Evolutionary conservation across 805 yeast genomes (phyloP).

Genomic region (Candida parachauliodes): DNA sequence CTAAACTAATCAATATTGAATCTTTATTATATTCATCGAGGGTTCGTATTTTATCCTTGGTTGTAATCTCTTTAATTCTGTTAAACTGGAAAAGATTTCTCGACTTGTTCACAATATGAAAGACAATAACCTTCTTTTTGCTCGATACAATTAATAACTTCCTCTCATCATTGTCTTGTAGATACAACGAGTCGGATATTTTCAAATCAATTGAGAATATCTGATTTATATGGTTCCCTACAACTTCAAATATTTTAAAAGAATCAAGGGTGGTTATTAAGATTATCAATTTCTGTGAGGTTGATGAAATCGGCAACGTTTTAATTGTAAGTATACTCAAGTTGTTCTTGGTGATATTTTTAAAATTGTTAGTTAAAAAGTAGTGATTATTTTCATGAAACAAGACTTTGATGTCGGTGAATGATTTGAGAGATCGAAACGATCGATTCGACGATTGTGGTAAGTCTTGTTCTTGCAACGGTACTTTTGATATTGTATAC

Average conservation of each 20-base stretch:
- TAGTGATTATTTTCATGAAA: conserved; percentile 18
- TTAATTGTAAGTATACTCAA: conserved; percentile 11
- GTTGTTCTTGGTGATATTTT: conserved; percentile 15
- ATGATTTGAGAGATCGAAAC: conserved; percentile 3
- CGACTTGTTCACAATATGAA: conserved; percentile 24
- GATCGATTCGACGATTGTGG: conserved; percentile 4
- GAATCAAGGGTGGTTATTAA: conserved; percentile 22
- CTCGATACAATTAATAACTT: conserved; percentile 25
- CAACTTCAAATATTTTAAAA: conserved; percentile 24
- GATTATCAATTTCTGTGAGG: conserved; percentile 11
- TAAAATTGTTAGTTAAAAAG: conserved; percentile 16
- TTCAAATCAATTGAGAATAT: conserved; percentile 22
- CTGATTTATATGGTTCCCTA: conserved; percentile 32
- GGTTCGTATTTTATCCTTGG: conserved; percentile 30
- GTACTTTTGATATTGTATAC: conserved; percentile 14
- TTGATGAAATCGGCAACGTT: conserved; percentile 9
- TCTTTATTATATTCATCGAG: conserved; percentile 13
- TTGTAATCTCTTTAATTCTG: conserved; percentile 19
- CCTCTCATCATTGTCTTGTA: conserved; percentile 14
- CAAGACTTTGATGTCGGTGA: conserved; percentile 7
- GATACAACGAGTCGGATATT: conserved; percentile 16
- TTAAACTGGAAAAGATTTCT: conserved; percentile 28
- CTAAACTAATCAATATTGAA: conserved; percentile 20
- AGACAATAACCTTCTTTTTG: conserved; percentile 27
- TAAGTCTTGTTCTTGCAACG: conserved; percentile 13